phyloP scores from a whole-genome alignment of 768 basidiomycete genomes.

The Pulveroboletus ravenelii region DNA sequence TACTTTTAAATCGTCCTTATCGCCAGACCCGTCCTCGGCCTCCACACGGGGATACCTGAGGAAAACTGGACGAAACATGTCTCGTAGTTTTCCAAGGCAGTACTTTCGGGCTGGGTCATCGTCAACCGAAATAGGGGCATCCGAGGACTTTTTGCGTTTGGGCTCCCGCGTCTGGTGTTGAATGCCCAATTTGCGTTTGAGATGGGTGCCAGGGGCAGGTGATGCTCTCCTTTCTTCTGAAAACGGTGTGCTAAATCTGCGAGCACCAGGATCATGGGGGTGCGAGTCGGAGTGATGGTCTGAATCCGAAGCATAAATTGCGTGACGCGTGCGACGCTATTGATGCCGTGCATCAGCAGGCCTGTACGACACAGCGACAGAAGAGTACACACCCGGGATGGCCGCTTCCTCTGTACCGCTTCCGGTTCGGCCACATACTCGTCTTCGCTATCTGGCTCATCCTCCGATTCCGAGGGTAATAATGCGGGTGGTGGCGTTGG shows the following conservation, averaged over 20 bases:
- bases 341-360: conserved; percentile 12
- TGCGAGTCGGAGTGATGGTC: conserved; percentile 34
- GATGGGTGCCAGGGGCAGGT: conserved; percentile 16
- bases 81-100: conserved; percentile 71
- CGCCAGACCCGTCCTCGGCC: conserved; percentile 26
- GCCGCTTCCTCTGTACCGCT: conserved; percentile 31
- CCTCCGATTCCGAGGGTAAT: conserved; percentile 44
- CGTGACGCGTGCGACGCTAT: conserved; percentile 43
- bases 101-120: conserved; percentile 80
- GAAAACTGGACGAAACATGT: conserved; percentile 68
- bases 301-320: conserved; percentile 40
- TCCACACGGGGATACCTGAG: conserved; percentile 59
- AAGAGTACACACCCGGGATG: conserved; percentile 41
- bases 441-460: conserved; percentile 56
- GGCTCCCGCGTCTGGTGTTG: conserved; percentile 35
- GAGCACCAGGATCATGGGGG: conserved; percentile 10
- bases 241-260: conserved; percentile 16
- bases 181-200: conserved; percentile 56
- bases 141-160: conserved; percentile 46
- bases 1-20: conserved; percentile 39
- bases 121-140: conserved; percentile 33
- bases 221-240: conserved; percentile 22
- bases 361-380: conserved; percentile 5
- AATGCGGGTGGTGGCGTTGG: conserved; percentile 31
- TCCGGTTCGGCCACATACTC: conserved; percentile 58